Conservation (phyloP, 2,329 filamentous ascomycete species). For the Talaromyces amestolkiae region DNA sequence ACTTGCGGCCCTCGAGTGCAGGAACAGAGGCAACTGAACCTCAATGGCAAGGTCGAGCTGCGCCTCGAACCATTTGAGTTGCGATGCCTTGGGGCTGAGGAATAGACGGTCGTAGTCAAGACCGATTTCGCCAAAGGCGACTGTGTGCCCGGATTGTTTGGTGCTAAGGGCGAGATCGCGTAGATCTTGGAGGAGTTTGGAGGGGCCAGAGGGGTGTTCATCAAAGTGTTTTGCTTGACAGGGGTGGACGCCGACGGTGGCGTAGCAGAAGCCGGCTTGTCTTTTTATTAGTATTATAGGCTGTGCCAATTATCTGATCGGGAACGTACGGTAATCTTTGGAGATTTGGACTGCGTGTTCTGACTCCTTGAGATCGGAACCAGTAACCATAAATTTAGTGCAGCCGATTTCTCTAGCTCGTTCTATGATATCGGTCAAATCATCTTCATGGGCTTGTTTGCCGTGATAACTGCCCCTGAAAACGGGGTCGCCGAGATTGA, state of each 20-base stretch:
- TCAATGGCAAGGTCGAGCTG: slow-evolving; percentile 77
- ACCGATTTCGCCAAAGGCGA: slow-evolving; percentile 90
- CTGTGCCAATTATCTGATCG: too few species aligned
- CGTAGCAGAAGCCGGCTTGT: slow-evolving; percentile 75
- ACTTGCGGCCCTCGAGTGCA: slow-evolving; percentile 87
- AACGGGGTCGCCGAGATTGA: slow-evolving; percentile 92
- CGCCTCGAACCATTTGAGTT: slow-evolving; percentile 78
- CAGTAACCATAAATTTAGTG: slow-evolving; percentile 86
- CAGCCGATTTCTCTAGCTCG: slow-evolving; percentile 77
- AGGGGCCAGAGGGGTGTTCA: slow-evolving; percentile 48
- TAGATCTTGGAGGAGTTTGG: slow-evolving; percentile 56
- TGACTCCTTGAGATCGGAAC: slow-evolving; percentile 79
- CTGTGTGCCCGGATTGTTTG: slow-evolving; percentile 59
- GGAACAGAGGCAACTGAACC: slow-evolving; percentile 79
- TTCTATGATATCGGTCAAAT: slow-evolving; percentile 65
- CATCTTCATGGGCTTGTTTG: slow-evolving; percentile 57
- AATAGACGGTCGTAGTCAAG: slow-evolving; percentile 93
- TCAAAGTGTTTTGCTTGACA: slow-evolving; percentile 82
- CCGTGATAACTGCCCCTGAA: slow-evolving; percentile 83
- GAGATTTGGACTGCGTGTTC: slow-evolving; percentile 71
- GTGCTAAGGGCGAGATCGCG: slow-evolving; percentile 61
- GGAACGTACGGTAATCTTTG: slow-evolving; percentile 66
- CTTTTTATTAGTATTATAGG: slow-evolving; percentile 9
- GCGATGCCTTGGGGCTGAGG: slow-evolving; percentile 72
- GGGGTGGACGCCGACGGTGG: slow-evolving; percentile 90